Evolutionary conservation across 1,284 basidiomycete species (phyloP).

Genomic region (Ceratobasidium sp.): DNA sequence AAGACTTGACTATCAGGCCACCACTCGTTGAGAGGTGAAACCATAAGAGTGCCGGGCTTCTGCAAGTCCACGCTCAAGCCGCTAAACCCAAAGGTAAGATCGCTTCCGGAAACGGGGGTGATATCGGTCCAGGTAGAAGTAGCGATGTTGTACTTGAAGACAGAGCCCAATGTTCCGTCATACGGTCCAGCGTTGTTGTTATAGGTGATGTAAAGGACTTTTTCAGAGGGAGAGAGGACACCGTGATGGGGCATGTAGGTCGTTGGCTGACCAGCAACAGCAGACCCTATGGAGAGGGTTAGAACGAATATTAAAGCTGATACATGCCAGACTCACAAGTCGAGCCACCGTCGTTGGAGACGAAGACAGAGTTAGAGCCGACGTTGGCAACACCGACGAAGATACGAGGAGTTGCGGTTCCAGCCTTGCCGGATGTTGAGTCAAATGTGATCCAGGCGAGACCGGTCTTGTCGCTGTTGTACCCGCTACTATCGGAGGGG

Average conservation of each 20-base stretch:
- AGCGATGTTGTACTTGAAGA: constrained; percentile 63
- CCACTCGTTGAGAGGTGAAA: constrained; percentile 75
- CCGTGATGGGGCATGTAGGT: constrained; percentile 75
- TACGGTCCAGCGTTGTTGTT: constrained; percentile 67
- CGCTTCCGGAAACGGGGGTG: constrained; percentile 65
- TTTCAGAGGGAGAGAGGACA: constrained; percentile 70
- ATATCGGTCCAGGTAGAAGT: constrained; percentile 69
- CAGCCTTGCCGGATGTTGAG: constrained; percentile 63
- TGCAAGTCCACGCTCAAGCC: constrained; percentile 73
- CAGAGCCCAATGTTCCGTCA: constrained; percentile 62
- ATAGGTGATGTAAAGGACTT: constrained; percentile 71
- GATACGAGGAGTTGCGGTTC: constrained; percentile 71
- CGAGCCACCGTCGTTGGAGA: constrained; percentile 69
- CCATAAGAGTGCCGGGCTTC: constrained; percentile 74
- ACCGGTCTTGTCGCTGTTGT: constrained; percentile 56
- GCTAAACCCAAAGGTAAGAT: constrained; percentile 68
- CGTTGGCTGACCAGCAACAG: constrained; percentile 68
- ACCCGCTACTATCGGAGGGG: constrained; percentile 62
- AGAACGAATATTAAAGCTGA: no score
- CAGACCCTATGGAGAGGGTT: constrained; percentile 63
- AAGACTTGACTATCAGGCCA: constrained; percentile 76
- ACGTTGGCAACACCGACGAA: constrained; percentile 74
- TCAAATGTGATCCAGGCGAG: constrained; percentile 75
- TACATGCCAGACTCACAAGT: constrained; percentile 70
- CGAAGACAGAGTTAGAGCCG: constrained; percentile 69